Conservation (phyloP, 805 yeast species). For the Pichia deserticola region DNA sequence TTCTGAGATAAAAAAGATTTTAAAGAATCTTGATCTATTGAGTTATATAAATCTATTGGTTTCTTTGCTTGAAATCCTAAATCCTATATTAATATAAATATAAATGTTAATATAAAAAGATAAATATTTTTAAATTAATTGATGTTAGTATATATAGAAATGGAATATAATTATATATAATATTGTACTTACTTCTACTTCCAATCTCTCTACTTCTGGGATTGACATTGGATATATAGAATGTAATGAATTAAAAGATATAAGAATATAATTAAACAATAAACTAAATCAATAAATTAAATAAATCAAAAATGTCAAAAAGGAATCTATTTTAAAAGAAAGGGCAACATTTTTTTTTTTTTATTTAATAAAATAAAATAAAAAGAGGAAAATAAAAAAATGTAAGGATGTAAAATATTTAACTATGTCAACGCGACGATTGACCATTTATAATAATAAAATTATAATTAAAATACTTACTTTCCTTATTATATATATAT, state of each 20-base stretch:
- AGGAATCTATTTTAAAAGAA: too few relatives aligned
- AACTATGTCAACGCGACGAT: too few relatives aligned
- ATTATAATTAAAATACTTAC: too few relatives aligned
- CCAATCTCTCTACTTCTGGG: constrained; percentile 11
- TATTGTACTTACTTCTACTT: constrained; percentile 19
- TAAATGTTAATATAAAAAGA: background rate
- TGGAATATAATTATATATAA: background rate
- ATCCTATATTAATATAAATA: constrained; percentile 10
- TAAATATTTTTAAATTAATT: background rate
- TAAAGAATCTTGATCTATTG: background rate
- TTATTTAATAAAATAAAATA: too few relatives aligned
- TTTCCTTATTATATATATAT: too few relatives aligned
- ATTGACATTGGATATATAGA: constrained; percentile 5
- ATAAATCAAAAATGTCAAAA: too few relatives aligned
- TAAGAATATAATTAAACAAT: too few relatives aligned
- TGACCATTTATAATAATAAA: too few relatives aligned
- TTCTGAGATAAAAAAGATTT: background rate
- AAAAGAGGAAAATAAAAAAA: too few relatives aligned
- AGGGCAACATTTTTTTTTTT: too few relatives aligned
- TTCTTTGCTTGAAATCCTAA: constrained; percentile 26
- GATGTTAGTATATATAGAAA: background rate
- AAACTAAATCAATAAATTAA: too few relatives aligned
- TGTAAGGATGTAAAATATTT: too few relatives aligned
- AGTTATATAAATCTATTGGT: constrained; percentile 19
- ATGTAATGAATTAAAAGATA: background rate